phyloP scores from a whole-genome alignment of 1,139 yeast species.

The Kurtzmaniella quercitrusa region DNA sequence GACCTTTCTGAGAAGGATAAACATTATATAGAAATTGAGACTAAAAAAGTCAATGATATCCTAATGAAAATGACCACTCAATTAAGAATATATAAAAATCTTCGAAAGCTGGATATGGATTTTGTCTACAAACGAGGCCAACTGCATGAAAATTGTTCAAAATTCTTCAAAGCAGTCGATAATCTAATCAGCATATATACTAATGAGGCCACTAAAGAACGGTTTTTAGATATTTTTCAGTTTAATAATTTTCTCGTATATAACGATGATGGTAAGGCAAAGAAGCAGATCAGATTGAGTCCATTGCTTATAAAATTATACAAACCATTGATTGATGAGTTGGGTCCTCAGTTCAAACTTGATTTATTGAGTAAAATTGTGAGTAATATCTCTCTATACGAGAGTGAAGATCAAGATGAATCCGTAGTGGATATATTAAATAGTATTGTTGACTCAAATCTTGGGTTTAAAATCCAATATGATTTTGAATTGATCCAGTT shows the following conservation, averaged over 20 bases:
- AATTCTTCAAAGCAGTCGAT: conserved; percentile 37
- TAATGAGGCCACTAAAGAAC: conserved; percentile 5
- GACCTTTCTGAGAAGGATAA: conserved; percentile 9
- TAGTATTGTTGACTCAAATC: conserved; percentile 3
- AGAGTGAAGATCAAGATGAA: conserved; percentile 2
- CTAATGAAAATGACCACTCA: conserved; percentile 9
- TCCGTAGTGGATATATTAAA: conserved; percentile 5
- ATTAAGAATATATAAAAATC: conserved; percentile 28
- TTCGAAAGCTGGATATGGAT: conserved; percentile 45
- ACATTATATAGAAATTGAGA: conserved; percentile 1
- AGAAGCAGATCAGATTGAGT: conserved; percentile 22
- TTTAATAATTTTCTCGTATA: conserved; percentile 26
- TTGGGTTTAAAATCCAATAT: conserved; percentile 7
- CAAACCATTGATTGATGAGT: conserved; percentile 28
- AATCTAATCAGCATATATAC: conserved; percentile 11
- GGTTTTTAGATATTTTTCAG: conserved; percentile 16
- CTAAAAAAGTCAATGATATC: not conserved
- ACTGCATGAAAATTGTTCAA: conserved; percentile 30
- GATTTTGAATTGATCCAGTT: conserved; percentile 10
- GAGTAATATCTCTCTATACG: not conserved
- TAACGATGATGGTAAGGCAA: conserved; percentile 12
- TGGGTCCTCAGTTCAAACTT: conserved; percentile 21
- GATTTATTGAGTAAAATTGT: conserved; percentile 6
- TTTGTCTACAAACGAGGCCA: conserved; percentile 35
- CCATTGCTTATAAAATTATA: conserved; percentile 27